Conservation (phyloP, 257 asterid species). For the Jasminum sambac region DNA sequence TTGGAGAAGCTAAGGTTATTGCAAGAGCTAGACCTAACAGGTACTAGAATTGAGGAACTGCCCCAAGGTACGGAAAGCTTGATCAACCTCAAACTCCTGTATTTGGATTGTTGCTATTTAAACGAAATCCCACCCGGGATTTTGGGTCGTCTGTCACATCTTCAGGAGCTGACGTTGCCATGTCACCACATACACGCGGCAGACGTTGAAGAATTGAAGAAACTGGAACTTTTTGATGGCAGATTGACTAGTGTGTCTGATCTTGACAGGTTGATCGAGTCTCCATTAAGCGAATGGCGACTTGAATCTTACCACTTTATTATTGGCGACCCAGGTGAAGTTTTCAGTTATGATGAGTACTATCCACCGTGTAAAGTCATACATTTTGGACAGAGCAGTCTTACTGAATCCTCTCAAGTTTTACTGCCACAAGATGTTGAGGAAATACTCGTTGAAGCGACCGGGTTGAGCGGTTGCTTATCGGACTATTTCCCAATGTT, state of each 20-base stretch:
- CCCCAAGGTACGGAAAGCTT: slow-evolving; percentile 10
- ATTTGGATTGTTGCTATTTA: background rate
- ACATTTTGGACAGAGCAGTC: background rate
- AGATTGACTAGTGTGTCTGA: background rate
- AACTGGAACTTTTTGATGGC: background rate
- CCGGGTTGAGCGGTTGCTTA: slow-evolving; percentile 13
- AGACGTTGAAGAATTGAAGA: background rate
- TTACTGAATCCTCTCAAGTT: slow-evolving; percentile 5
- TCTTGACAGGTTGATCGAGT: slow-evolving; percentile 18
- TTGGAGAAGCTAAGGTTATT: slow-evolving; percentile 22
- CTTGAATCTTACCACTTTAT: background rate
- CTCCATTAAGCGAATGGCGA: background rate
- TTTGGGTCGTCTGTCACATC: background rate
- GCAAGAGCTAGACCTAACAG: slow-evolving; percentile 10
- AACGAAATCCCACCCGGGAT: background rate
- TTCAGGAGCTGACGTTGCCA: background rate
- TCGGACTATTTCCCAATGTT: slow-evolving; percentile 21
- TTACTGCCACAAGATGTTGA: slow-evolving; percentile 18
- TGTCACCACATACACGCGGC: background rate
- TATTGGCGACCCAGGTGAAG: background rate
- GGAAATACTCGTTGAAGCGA: background rate
- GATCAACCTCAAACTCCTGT: background rate
- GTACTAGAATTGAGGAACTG: background rate
- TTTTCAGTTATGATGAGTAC: too few relatives aligned
- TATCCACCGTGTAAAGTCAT: background rate